Base-by-base conservation (phyloP, 2,329 filamentous ascomycete genomes). In the Amphichorda felina region DNA sequence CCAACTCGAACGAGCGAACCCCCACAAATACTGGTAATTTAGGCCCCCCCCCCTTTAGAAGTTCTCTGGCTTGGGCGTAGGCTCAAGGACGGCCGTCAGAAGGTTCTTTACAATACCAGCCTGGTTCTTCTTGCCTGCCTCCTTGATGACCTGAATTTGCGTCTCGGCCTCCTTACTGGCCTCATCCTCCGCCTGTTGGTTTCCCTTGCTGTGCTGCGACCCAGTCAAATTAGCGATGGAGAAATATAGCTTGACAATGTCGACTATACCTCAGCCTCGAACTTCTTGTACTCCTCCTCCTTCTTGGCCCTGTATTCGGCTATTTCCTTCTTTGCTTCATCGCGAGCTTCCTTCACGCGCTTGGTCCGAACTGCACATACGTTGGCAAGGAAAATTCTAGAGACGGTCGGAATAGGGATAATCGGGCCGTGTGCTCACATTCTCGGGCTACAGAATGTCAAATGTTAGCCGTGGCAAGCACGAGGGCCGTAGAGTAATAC, bases 291-390 rank as follows among this genome's bases (percentile, higher is more conserved):
- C 61, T 96, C 89, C 25, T 83, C 74, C 54, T 98, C 91, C 68
- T 95, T 98, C 50, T 80, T 65, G 52, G 79, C 75, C 57, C 79
- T 78, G 70, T 98, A 96, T 38, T 86, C 82, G 46, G 94, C 84
- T 53, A 98, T 94, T 61, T 98, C 89, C 65, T 94, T 94, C 66
- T 95, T 93, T 43, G 91, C 91, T 63, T 98, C 91, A 55, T 84
- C 79, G 55, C 89, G 84, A 44, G 91, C 91, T 66, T 96, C 91
- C 65, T 86, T 94, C 64, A 98, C 86, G 56, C 87, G 80, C 72
- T 95, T 95, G 43, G 91, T 95, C 55, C 91, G 87, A 72, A 55
- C 56, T 60, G 44, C 18, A 33, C 33, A 24, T 16, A 31, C 17
- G 14, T 17, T 31, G 8, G 15, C 15, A 15, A 17, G 5, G 10